These are phyloP conservation scores for Calvatia gigantea DNA, from an alignment of 768 basidiomycete genomes.

Conservation along the genomic window DNA sequence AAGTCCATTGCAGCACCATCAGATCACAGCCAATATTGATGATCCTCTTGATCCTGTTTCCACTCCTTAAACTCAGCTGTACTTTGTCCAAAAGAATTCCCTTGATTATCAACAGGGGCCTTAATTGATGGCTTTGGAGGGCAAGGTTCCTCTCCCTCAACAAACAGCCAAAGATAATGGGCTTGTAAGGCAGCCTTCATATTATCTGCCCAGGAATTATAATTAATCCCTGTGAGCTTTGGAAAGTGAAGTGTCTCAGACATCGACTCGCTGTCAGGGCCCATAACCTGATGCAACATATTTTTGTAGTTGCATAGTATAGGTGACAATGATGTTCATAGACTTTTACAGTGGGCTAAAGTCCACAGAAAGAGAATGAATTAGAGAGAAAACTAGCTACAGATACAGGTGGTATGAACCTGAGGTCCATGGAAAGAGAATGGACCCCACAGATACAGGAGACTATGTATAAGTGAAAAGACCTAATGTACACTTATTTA, in stretches of 20 bases:
- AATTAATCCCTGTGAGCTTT: background rate
- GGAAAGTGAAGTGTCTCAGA: background rate
- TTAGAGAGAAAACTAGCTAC: no score
- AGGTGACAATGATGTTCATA: no score
- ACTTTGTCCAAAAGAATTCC: background rate
- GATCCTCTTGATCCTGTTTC: conserved; percentile 1
- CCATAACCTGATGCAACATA: background rate
- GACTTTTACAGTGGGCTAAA: no score
- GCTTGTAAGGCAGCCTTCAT: background rate
- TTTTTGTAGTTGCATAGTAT: background rate
- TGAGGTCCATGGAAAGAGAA: no score
- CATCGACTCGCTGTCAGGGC: background rate
- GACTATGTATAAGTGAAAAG: no score
- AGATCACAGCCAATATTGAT: conserved; percentile 2
- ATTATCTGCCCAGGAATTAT: background rate
- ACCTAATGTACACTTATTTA: no score
- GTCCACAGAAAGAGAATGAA: no score
- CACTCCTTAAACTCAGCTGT: background rate
- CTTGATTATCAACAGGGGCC: background rate
- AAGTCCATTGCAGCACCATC: conserved; percentile 13
- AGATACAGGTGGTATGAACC: no score
- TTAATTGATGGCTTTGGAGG: background rate
- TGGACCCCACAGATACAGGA: no score
- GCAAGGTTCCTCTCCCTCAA: background rate
- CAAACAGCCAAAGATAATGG: background rate